Conservation (phyloP, 768 basidiomycete species). For the Mycena pura region DNA sequence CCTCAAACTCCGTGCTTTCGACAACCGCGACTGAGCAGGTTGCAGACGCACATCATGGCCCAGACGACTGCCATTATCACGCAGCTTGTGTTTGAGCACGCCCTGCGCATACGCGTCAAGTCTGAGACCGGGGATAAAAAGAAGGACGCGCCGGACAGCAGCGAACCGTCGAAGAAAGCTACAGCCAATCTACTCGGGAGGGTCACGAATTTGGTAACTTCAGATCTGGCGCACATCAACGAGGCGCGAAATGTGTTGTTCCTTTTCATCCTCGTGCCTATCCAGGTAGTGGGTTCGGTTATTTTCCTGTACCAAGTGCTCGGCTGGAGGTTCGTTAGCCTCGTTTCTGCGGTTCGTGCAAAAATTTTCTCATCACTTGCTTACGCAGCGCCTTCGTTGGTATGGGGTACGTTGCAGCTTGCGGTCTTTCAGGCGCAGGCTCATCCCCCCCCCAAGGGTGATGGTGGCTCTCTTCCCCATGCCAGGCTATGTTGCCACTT, state of each 20-base stretch:
- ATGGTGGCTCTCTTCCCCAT: slow-evolving; percentile 51
- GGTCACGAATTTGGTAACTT: slow-evolving; percentile 78
- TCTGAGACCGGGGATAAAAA: slow-evolving; percentile 37
- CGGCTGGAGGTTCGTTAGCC: slow-evolving; percentile 51
- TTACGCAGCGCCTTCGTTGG: slow-evolving; percentile 60
- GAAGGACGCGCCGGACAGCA: neutral
- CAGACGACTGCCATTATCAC: slow-evolving; percentile 53
- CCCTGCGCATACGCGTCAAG: slow-evolving; percentile 68
- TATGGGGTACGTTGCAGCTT: slow-evolving; percentile 52
- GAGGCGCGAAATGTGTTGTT: slow-evolving; percentile 8
- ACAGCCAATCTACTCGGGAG: slow-evolving; percentile 66
- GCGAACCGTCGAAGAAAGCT: slow-evolving; percentile 8
- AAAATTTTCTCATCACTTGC: neutral
- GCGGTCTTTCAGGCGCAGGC: slow-evolving; percentile 21
- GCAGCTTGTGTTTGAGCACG: slow-evolving; percentile 52
- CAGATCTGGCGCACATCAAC: slow-evolving; percentile 48
- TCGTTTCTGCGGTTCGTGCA: neutral
- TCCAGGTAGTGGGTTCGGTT: slow-evolving; percentile 46
- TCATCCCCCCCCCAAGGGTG: neutral
- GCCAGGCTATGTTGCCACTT: slow-evolving; percentile 61
- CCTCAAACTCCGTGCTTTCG: neutral
- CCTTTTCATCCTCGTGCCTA: slow-evolving; percentile 36
- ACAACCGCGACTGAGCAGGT: slow-evolving; percentile 43
- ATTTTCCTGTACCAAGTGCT: slow-evolving; percentile 54
- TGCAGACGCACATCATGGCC: slow-evolving; percentile 53